Percentiles rank a stretch among this genome's conserved stretches.
Conservation (phyloP, 805 yeast genomes). For the Pichia sporocuriosa region DNA sequence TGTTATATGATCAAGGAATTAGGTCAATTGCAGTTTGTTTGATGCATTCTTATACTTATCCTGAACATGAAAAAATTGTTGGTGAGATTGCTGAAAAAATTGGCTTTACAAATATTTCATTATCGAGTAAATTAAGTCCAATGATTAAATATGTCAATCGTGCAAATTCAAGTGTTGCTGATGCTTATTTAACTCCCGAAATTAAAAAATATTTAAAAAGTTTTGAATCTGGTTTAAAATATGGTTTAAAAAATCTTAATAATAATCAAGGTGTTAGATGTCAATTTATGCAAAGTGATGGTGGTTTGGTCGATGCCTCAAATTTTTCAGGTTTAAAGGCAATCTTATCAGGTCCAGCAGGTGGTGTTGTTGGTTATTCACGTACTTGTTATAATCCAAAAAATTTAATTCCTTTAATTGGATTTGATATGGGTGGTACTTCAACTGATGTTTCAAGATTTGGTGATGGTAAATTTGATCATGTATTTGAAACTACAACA, state of each 20-base stretch:
- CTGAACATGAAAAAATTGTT: slow-evolving; percentile 56
- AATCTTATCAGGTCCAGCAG: slow-evolving; percentile 93
- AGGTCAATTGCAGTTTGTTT: slow-evolving; percentile 66
- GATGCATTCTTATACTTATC: slow-evolving; percentile 67
- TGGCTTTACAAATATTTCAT: slow-evolving; percentile 64
- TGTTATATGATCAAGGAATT: slow-evolving; percentile 50
- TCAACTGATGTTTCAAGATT: slow-evolving; percentile 79
- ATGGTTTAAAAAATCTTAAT: slow-evolving; percentile 36
- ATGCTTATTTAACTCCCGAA: slow-evolving; percentile 78
- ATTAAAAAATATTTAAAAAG: slow-evolving; percentile 56
- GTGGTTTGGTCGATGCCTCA: slow-evolving; percentile 82
- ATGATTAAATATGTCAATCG: slow-evolving; percentile 73
- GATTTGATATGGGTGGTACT: slow-evolving; percentile 91
- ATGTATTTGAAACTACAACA: slow-evolving; percentile 75
- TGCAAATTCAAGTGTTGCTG: slow-evolving; percentile 73
- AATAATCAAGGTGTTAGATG: slow-evolving; percentile 43
- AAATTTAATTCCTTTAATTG: slow-evolving; percentile 59
- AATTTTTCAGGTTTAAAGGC: slow-evolving; percentile 84
- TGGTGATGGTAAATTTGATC: slow-evolving; percentile 60
- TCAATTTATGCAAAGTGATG: slow-evolving; percentile 94
- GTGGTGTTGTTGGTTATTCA: slow-evolving; percentile 93
- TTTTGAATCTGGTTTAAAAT: slow-evolving; percentile 54
- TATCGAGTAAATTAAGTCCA: slow-evolving; percentile 65
- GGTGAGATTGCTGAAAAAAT: slow-evolving; percentile 54
- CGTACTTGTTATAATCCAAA: slow-evolving; percentile 61